Conservation (phyloP, 495 filamentous ascomycete genomes). For the Amphirosellinia nigrospora region DNA sequence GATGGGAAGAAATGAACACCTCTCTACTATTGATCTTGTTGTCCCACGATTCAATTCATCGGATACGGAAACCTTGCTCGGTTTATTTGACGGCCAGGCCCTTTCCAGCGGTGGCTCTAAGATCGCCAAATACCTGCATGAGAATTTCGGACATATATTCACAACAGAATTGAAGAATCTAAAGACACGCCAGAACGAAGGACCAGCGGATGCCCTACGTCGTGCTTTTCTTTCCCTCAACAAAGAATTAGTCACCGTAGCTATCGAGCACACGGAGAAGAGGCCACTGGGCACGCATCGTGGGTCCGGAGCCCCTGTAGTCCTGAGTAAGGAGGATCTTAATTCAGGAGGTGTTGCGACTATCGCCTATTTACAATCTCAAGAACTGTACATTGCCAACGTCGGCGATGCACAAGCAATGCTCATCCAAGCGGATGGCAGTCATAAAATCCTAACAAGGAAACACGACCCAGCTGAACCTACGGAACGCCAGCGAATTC, state of each 20-base stretch:
- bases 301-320: conserved; percentile 68
- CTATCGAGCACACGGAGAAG: conserved; percentile 81
- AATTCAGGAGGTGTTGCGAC: conserved; percentile 90
- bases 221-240: conserved; percentile 88
- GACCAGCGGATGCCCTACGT: conserved; percentile 79
- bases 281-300: conserved; percentile 67
- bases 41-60: conserved; percentile 91
- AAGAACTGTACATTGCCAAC: conserved; percentile 92
- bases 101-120: conserved; percentile 87
- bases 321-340: conserved; percentile 85
- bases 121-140: conserved; percentile 94
- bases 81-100: conserved; percentile 92
- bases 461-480: conserved; percentile 92
- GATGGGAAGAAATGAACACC: conserved; percentile 88
- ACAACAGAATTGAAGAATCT: conserved; percentile 78
- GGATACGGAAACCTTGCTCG: conserved; percentile 86
- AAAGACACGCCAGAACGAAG: conserved; percentile 63
- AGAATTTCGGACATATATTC: conserved; percentile 88
- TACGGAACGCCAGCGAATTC: conserved; percentile 83
- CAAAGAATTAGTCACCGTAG: conserved; percentile 88
- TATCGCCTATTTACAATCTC: conserved; percentile 84
- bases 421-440: conserved; percentile 85
- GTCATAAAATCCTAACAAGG: conserved; percentile 77
- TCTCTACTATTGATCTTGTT: conserved; percentile 97
- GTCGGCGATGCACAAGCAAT: conserved; percentile 95